phyloP scores from a whole-genome alignment of 345 rosid species.

The Heritiera littoralis region DNA sequence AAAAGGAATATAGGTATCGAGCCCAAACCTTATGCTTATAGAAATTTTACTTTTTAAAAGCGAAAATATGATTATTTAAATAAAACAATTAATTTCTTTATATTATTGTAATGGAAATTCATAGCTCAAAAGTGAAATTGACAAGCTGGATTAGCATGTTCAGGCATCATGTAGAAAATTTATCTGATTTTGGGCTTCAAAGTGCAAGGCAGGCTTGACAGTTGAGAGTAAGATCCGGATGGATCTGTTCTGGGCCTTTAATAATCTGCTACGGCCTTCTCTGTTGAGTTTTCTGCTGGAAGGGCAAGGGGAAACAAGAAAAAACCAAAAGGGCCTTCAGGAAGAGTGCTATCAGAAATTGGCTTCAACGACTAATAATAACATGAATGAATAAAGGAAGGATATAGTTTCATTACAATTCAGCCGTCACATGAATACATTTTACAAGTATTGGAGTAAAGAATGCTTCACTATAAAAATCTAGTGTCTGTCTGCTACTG shows the following conservation, averaged over 20 bases:
- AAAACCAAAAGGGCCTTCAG: neutral
- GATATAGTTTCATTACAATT: conserved; percentile 16
- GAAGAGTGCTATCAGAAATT: neutral
- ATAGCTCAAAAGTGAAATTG: neutral
- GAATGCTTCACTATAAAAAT: neutral
- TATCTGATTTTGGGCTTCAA: neutral
- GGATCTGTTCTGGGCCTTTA: neutral
- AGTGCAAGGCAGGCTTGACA: neutral
- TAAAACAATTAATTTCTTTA: too few relatives aligned
- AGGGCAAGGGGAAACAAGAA: too few relatives aligned
- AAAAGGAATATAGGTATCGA: too few relatives aligned
- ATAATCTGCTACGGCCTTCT: neutral
- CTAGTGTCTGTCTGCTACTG: neutral
- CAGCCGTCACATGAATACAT: conserved; percentile 4
- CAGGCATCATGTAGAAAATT: neutral
- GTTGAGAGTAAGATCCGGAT: neutral
- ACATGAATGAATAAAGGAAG: neutral
- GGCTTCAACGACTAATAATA: neutral
- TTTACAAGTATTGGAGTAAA: conserved; percentile 1
- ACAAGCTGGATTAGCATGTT: neutral
- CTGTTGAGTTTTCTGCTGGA: neutral
- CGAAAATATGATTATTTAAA: too few relatives aligned
- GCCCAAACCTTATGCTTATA: too few relatives aligned
- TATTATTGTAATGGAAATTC: too few relatives aligned
- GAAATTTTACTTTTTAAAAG: too few relatives aligned